Evolutionary conservation across 2,329 filamentous ascomycete species (phyloP).

Genomic region (Ophiostoma fasciatum): DNA sequence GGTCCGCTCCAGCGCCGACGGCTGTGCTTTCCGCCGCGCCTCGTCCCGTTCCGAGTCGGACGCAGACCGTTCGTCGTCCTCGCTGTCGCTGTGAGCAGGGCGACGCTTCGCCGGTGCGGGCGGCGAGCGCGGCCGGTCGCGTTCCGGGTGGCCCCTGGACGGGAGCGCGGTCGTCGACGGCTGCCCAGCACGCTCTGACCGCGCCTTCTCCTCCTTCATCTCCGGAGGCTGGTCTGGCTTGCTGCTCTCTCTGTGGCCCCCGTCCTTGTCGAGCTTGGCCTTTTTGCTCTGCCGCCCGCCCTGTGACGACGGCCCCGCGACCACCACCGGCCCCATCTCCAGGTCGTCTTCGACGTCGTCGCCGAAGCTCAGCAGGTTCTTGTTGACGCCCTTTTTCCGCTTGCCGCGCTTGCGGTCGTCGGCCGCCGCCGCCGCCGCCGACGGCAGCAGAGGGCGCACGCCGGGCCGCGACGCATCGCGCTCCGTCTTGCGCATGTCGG

Average conservation of each 20-base stretch:
- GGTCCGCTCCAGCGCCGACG: conserved; percentile 48
- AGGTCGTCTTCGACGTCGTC: conserved; percentile 45
- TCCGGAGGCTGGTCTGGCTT: not conserved
- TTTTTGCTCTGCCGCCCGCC: conserved; percentile 13
- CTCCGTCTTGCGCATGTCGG: conserved; percentile 60
- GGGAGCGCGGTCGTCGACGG: too few species aligned
- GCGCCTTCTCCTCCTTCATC: too few species aligned
- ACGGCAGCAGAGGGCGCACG: too few species aligned
- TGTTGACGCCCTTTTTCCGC: conserved; percentile 43
- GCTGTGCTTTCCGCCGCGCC: conserved; percentile 22
- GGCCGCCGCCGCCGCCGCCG: conserved; percentile 6
- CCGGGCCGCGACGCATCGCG: conserved; percentile 34
- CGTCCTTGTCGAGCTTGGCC: conserved; percentile 8
- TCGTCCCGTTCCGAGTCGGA: conserved; percentile 15
- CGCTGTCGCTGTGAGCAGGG: conserved; percentile 15
- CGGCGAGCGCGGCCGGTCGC: too few species aligned
- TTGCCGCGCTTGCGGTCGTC: conserved; percentile 47
- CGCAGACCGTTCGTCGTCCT: conserved; percentile 16
- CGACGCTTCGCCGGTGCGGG: too few species aligned
- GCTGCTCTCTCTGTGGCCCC: conserved; percentile 1
- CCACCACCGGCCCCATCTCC: too few species aligned
- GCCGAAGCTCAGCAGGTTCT: conserved; percentile 65
- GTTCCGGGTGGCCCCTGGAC: too few species aligned
- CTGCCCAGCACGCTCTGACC: too few species aligned
- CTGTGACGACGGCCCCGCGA: too few species aligned